These are phyloP conservation scores for Monosporascus sp. DNA, from an alignment of 2,329 filamentous ascomycete genomes.

Conservation along the genomic window DNA sequence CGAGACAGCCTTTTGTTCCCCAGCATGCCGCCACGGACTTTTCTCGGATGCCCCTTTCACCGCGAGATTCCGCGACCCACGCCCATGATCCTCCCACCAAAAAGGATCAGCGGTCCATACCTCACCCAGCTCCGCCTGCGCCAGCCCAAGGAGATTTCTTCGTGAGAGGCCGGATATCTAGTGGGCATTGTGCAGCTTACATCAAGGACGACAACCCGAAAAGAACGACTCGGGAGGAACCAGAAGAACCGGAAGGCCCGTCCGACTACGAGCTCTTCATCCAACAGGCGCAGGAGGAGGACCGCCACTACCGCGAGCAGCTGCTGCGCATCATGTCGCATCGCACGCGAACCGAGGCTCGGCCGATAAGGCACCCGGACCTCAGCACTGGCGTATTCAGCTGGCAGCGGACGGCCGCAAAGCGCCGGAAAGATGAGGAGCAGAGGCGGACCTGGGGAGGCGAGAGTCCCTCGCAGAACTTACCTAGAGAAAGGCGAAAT, in stretches of 20 bases:
- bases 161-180: too few species aligned
- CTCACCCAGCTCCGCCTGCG: neutral
- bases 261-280: neutral
- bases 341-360: neutral
- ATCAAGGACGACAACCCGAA: neutral
- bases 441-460: neutral
- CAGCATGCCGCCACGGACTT: neutral
- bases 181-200: too few species aligned
- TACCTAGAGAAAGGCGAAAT: neutral
- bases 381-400: neutral
- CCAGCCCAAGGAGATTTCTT: too few species aligned
- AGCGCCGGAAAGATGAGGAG: neutral
- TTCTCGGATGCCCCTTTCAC: neutral
- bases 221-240: too few species aligned
- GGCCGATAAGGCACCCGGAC: neutral
- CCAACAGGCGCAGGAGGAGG: neutral
- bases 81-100: neutral
- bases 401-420: neutral
- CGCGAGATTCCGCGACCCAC: neutral
- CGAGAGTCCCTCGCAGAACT: neutral
- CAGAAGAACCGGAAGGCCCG: neutral
- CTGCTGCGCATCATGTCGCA: neutral
- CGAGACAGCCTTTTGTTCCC: neutral
- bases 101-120: neutral
- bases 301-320: neutral